Percentiles rank a stretch among this genome's conserved stretches.
Evolutionary conservation across 2,329 filamentous ascomycete genomes (phyloP).

Genomic region (Ophiostoma himal-ulmi): DNA sequence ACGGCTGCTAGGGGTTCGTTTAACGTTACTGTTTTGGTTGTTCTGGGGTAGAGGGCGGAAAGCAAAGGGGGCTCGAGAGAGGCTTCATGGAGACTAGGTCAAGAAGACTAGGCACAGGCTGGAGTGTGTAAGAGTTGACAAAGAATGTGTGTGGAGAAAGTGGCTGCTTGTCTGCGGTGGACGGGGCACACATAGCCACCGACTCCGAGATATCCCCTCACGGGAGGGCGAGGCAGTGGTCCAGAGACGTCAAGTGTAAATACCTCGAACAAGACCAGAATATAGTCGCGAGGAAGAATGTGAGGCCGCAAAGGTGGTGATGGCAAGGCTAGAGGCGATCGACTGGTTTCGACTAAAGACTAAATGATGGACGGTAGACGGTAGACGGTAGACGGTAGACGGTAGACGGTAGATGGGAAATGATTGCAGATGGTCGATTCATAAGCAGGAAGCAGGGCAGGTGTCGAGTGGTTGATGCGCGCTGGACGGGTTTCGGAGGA

Average conservation of each 20-base stretch:
- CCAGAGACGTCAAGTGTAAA: not conserved
- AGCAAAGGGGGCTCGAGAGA: not conserved
- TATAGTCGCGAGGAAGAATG: not conserved
- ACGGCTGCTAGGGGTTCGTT: not conserved
- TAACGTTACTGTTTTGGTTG: not conserved
- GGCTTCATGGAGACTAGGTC: not conserved
- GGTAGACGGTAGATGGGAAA: not conserved
- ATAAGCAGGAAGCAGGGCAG: not conserved
- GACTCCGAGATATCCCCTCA: slow-evolving; percentile 3
- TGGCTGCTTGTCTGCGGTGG: not conserved
- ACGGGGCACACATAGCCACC: not conserved
- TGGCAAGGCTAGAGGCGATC: not conserved
- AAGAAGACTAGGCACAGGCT: not conserved
- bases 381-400: too few species aligned
- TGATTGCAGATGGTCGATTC: not conserved
- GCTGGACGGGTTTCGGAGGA: not conserved
- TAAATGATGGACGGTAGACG: not conserved
- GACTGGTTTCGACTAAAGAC: not conserved
- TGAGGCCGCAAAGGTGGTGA: not conserved
- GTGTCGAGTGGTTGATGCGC: not conserved
- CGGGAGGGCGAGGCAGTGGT: not conserved
- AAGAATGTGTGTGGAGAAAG: slow-evolving; percentile 3
- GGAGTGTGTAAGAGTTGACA: slow-evolving; percentile 3
- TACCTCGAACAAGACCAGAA: not conserved
- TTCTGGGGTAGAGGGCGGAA: not conserved